These are phyloP conservation scores for Candida boleticola DNA, from an alignment of 805 yeast genomes.

Conservation along the genomic window DNA sequence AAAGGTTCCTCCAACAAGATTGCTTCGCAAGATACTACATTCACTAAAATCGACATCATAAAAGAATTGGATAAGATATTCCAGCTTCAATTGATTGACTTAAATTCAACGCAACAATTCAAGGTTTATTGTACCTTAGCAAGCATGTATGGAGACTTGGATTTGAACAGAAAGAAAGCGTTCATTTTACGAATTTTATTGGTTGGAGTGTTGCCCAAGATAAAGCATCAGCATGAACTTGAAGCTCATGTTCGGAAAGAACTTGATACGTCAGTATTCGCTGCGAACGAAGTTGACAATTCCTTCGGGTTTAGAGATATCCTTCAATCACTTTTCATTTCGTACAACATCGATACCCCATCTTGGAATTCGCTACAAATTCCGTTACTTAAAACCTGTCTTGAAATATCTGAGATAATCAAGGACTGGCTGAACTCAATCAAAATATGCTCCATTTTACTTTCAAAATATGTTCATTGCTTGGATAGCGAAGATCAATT, in stretches of 20 bases:
- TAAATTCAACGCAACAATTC: slow-evolving; percentile 45
- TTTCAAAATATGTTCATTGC: slow-evolving; percentile 55
- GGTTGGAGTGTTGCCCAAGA: slow-evolving; percentile 45
- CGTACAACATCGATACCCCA: background rate
- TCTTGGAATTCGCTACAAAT: slow-evolving; percentile 59
- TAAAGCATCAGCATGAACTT: slow-evolving; percentile 15
- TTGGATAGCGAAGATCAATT: slow-evolving; percentile 60
- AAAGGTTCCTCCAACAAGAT: background rate
- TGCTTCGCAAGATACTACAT: slow-evolving; percentile 10
- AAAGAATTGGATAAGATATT: slow-evolving; percentile 34
- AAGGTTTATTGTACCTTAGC: slow-evolving; percentile 67
- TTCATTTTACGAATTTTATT: slow-evolving; percentile 68
- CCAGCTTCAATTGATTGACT: slow-evolving; percentile 32
- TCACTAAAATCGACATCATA: slow-evolving; percentile 41
- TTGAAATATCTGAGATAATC: slow-evolving; percentile 52
- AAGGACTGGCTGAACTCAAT: slow-evolving; percentile 39
- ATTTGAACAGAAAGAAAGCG: slow-evolving; percentile 63
- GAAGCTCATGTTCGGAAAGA: background rate
- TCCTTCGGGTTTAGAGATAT: slow-evolving; percentile 33
- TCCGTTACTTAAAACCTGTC: slow-evolving; percentile 50
- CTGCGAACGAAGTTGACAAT: slow-evolving; percentile 11
- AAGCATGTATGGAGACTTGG: slow-evolving; percentile 57
- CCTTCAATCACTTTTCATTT: slow-evolving; percentile 45
- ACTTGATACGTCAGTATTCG: slow-evolving; percentile 7
- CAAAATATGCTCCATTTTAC: slow-evolving; percentile 50